phyloP scores from a whole-genome alignment of 1,139 yeast species.

The Meyerozyma guilliermondii region DNA sequence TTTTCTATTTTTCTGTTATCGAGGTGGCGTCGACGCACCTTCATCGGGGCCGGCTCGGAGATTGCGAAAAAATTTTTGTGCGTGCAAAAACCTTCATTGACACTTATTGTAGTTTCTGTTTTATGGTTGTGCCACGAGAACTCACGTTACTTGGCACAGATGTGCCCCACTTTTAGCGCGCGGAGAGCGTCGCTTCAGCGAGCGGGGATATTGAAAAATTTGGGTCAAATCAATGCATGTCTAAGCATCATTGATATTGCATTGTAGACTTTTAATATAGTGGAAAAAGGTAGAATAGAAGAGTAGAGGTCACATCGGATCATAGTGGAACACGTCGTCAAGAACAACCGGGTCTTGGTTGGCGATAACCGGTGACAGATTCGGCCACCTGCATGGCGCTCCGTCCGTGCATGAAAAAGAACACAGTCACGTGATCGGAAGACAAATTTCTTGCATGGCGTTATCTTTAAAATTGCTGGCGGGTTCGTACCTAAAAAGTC shows the following conservation, averaged over 20 bases:
- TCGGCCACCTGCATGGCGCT: not conserved
- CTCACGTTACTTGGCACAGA: not conserved
- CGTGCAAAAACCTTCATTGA: not conserved
- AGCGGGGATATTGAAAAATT: not conserved
- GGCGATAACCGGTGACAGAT: not conserved
- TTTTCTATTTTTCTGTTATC: not conserved
- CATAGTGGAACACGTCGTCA: not conserved
- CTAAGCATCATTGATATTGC: too few species aligned
- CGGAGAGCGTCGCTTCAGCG: not conserved
- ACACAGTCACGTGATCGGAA: not conserved
- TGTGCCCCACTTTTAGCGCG: not conserved
- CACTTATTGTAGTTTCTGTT: not conserved
- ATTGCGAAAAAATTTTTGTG: not conserved
- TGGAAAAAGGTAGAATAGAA: too few species aligned
- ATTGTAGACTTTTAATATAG: too few species aligned
- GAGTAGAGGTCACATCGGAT: too few species aligned
- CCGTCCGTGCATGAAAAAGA: not conserved
- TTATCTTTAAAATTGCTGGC: not conserved
- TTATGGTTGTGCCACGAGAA: constrained; percentile 1
- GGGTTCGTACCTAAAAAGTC: not conserved
- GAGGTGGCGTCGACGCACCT: constrained; percentile 1
- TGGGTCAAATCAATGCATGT: not conserved
- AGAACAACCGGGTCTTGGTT: not conserved
- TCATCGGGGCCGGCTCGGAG: not conserved
- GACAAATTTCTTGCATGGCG: not conserved